Evolutionary conservation across 1,139 yeast genomes (phyloP).

Genomic region (Kodamaea anthophila): DNA sequence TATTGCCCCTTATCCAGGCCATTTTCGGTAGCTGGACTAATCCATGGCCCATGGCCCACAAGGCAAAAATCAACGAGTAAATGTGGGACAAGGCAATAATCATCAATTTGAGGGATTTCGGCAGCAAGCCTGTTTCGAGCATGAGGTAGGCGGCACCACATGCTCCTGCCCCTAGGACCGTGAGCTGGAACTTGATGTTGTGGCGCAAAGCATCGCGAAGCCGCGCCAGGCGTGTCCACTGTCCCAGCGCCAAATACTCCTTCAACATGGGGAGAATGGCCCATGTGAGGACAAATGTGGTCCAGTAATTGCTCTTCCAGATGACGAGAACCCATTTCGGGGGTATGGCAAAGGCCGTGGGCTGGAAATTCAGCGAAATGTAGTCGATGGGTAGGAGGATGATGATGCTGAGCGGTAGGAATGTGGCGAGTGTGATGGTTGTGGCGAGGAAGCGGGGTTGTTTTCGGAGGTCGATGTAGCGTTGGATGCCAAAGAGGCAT

Average conservation of each 20-base stretch:
- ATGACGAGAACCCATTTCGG: slow-evolving; percentile 45
- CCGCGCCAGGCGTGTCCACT: slow-evolving; percentile 40
- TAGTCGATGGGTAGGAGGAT: slow-evolving; percentile 39
- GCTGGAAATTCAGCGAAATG: slow-evolving; percentile 25
- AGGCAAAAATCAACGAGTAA: slow-evolving; percentile 68
- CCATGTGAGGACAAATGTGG: slow-evolving; percentile 74
- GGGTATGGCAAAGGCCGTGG: slow-evolving; percentile 20
- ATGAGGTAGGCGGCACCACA: slow-evolving; percentile 56
- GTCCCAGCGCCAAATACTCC: slow-evolving; percentile 68
- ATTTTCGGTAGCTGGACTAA: slow-evolving; percentile 60
- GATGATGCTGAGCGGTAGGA: slow-evolving; percentile 37
- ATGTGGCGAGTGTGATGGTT: slow-evolving; percentile 36
- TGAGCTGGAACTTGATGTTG: slow-evolving; percentile 56
- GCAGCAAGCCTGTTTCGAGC: slow-evolving; percentile 53
- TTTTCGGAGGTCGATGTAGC: slow-evolving; percentile 31
- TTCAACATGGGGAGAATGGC: slow-evolving; percentile 63
- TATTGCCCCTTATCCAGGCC: slow-evolving; percentile 45
- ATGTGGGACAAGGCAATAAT: slow-evolving; percentile 74
- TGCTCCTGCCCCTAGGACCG: slow-evolving; percentile 48
- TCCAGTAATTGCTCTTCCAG: slow-evolving; percentile 80
- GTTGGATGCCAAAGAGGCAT: slow-evolving; percentile 31
- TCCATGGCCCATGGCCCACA: slow-evolving; percentile 87
- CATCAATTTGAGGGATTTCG: slow-evolving; percentile 56
- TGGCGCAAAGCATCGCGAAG: slow-evolving; percentile 52
- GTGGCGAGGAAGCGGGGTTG: slow-evolving; percentile 30